Evolutionary conservation across 306 rosid species (phyloP).

Genomic region (Malus sieversii): DNA sequence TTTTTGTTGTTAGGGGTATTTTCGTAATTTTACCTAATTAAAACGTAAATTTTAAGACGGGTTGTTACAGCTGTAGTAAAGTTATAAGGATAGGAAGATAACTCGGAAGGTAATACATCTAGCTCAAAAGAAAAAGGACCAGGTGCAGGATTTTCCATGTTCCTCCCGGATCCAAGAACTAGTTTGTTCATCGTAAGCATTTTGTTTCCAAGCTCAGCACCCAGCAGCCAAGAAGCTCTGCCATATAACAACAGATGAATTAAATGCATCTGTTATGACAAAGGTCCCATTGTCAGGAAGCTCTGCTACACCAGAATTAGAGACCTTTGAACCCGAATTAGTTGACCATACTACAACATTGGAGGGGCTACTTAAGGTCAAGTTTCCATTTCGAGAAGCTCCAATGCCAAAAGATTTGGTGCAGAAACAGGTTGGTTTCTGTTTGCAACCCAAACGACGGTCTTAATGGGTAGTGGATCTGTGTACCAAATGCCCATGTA

Average conservation of each 20-base stretch:
- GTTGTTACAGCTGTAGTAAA: too few relatives aligned
- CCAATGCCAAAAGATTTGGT: neutral
- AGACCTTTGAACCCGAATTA: neutral
- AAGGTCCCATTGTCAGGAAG: conserved; percentile 18
- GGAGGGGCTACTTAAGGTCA: neutral
- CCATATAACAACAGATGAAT: conserved; percentile 1
- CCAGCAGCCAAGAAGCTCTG: conserved; percentile 22
- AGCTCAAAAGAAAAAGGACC: neutral
- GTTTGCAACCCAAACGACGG: neutral
- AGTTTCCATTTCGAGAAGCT: neutral
- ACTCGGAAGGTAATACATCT: too few relatives aligned
- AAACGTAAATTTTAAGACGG: too few relatives aligned
- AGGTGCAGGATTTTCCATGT: neutral
- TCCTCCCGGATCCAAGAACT: conserved; percentile 7
- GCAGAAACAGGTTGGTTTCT: conserved; percentile 9
- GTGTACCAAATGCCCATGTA: neutral
- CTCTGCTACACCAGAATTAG: neutral
- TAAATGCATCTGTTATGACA: neutral
- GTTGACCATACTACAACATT: conserved; percentile 5
- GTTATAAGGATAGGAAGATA: neutral
- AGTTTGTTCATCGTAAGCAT: neutral
- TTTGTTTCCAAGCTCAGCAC: neutral
- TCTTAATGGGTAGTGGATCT: neutral
- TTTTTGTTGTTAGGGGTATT: too few relatives aligned
- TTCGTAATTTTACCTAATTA: too few relatives aligned